Evolutionary conservation across 139 green algal species (phyloP), one percentile per base, ranked within the genome.

Genomic region (Chlorella sp.): DNA sequence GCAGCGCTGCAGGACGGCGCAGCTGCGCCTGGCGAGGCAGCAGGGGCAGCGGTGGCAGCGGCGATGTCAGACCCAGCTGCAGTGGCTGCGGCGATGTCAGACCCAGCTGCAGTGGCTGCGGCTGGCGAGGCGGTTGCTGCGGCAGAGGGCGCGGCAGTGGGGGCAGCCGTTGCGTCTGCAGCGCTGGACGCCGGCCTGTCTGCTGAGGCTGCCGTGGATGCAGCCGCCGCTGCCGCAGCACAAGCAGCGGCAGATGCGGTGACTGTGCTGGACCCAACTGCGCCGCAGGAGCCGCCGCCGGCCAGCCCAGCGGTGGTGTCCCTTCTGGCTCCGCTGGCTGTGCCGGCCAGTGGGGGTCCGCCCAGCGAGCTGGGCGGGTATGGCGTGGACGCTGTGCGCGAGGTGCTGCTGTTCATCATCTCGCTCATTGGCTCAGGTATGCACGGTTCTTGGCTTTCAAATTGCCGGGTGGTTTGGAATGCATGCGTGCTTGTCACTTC

Each of bases 391-490:
- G 81, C 81, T 20, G 44, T 93, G 2, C 38, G 56, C 0, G 90
- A 93, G 60, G 54, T 93, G 1, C 85, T 93, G 19, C 73, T 65
- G 11, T 93, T 93, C 72, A 74, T 92, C 34, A 80, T 93, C 41
- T 87, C 76, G 4, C 82, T 93, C 11, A 83, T 93, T n/a, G 46
- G 41, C 7, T 69, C 65, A 14, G 77, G 77, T 83, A 36, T 17
- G 48, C 40, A 38, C 2, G 6, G 16, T 24, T n/a, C 30, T 20
- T 5, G 28, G 56, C 56, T 65, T 24, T 68, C 24, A 8, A 36
- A 16, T 3, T 22, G 56, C 56, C 22, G 62, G 16, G 16, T 69
- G 62, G 20, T 28, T 69, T 4, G 62, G 62, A 9, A 11, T 40
- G 62, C 28, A 38, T 36, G 20, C 62, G 28, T 28, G 60, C 17